Conservation (phyloP, 1,284 basidiomycete species). For the Clitocybe nebularis region DNA sequence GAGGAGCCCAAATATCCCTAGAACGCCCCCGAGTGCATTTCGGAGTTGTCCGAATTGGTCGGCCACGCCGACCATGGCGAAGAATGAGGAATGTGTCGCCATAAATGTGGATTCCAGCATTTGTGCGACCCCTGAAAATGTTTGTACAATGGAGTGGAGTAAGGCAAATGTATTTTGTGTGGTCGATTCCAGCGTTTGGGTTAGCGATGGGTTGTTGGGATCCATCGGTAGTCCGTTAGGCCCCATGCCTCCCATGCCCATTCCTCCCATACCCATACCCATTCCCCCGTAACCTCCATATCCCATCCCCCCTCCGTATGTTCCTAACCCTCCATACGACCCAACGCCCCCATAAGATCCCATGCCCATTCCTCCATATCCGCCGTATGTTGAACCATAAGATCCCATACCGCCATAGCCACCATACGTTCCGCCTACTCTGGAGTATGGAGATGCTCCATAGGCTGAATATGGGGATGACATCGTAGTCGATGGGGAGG, state of each 20-base stretch:
- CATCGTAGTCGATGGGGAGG: slow-evolving; percentile 25
- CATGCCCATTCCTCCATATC: slow-evolving; percentile 23
- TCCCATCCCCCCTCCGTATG: slow-evolving; percentile 23
- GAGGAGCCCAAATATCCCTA: slow-evolving; percentile 88
- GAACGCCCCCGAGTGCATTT: slow-evolving; percentile 90
- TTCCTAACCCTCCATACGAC: slow-evolving; percentile 19
- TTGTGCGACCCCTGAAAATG: slow-evolving; percentile 94
- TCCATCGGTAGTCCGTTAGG: slow-evolving; percentile 48
- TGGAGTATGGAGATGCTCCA: slow-evolving; percentile 19
- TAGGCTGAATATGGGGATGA: slow-evolving; percentile 20
- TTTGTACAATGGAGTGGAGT: slow-evolving; percentile 92
- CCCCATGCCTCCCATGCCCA: slow-evolving; percentile 42
- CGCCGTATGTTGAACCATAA: slow-evolving; percentile 19
- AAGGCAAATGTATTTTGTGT: slow-evolving; percentile 94
- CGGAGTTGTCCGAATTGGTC: slow-evolving; percentile 93
- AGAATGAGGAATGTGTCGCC: slow-evolving; percentile 98
- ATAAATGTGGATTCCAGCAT: slow-evolving; percentile 98
- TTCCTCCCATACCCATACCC: slow-evolving; percentile 29
- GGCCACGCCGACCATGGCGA: slow-evolving; percentile 97
- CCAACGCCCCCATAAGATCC: slow-evolving; percentile 42
- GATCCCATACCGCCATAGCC: slow-evolving; percentile 19
- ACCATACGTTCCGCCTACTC: slow-evolving; percentile 17
- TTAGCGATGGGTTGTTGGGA: slow-evolving; percentile 57
- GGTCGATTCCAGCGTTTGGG: slow-evolving; percentile 84
- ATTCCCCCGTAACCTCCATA: slow-evolving; percentile 39